Evolutionary conservation across 352 stramenopile species (phyloP), one percentile per base, ranked within the genome.

Genomic region (Thalassiosira hispida): DNA sequence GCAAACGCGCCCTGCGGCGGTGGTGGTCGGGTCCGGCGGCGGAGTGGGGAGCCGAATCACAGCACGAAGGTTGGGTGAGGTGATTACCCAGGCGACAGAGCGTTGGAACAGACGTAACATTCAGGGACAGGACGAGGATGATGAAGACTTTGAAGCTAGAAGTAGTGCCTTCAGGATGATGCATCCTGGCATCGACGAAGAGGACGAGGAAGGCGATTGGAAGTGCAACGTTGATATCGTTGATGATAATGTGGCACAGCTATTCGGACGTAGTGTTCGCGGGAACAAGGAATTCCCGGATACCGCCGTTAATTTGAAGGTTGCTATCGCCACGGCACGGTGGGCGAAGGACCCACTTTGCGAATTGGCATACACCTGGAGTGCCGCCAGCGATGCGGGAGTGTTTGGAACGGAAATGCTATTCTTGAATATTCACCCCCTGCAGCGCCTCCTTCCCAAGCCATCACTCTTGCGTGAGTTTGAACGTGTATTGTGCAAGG

Each of bases 281-380:
- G 83, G 83, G 0, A 91, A 92, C 56, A 93, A 92, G 71, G 91
- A 95, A 73, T 95, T 94, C 73, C 88, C 91, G 42, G 87, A 94
- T 35, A 73, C 75, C 55, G 72, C 77, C 35, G 78, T 88, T 3
- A 92, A 92, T 61, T 62, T 92, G 0, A 91, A 90, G 59, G 65
- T 84, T 59, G 92, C 92, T 7, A 85, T 94, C 38, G 85, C 90
- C 22, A 91, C 91, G 66, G 92, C 89, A 47, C 76, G 92, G 33
- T 91, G 90, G 81, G 89, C 90, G 4, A 89, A 95, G 73, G 85
- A 95, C 76, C 91, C 91, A 16, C 66, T 95, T 9, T 80, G 81
- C 18, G 91, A 95, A 79, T 59, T 96, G 27, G 77, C 84, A 16
- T 92, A 93, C 73, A 83, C 90, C 46, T 95, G 91, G 92, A 87